These are phyloP conservation scores for Monosporascus sp. DNA, from an alignment of 2,329 filamentous ascomycete species.

Conservation along the genomic window DNA sequence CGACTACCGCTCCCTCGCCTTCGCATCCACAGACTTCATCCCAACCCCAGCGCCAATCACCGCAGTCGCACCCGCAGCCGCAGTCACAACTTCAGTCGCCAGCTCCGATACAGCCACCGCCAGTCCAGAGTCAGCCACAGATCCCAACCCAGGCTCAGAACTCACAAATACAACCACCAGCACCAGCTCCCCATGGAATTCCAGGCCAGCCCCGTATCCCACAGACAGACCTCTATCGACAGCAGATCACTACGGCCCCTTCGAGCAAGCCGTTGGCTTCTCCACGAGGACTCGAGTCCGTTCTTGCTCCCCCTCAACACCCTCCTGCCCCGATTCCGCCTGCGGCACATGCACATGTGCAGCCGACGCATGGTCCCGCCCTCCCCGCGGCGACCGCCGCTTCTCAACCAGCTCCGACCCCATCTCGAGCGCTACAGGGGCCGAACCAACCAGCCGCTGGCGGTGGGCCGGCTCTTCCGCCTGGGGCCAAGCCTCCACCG, in stretches of 20 bases:
- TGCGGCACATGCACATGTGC: constrained; percentile 19
- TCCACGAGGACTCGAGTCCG: constrained; percentile 25
- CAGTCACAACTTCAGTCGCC: constrained; percentile 9
- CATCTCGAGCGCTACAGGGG: constrained; percentile 18
- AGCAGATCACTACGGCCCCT: constrained; percentile 6
- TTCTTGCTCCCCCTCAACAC: constrained; percentile 26
- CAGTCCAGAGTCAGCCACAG: constrained; percentile 9
- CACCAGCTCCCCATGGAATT: neutral
- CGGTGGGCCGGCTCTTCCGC: constrained; percentile 13
- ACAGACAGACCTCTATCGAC: constrained; percentile 10
- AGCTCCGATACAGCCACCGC: constrained; percentile 12
- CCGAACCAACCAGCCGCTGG: constrained; percentile 12
- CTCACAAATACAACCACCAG: constrained; percentile 5
- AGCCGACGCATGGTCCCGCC: constrained; percentile 11
- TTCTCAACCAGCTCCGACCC: constrained; percentile 19
- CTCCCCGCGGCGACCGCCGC: constrained; percentile 20
- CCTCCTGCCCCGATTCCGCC: constrained; percentile 17
- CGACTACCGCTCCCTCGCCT: constrained; percentile 2
- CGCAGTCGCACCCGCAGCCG: constrained; percentile 10
- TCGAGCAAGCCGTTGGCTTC: constrained; percentile 14
- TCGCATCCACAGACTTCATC: constrained; percentile 7
- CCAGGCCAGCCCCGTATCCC: constrained; percentile 2
- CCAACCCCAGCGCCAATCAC: constrained; percentile 6
- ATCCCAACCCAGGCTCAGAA: constrained; percentile 8
- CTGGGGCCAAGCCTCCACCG: constrained; percentile 14